Evolutionary conservation across 2,329 filamentous ascomycete species (phyloP), one percentile per base, ranked within the genome.

Genomic region (Aphanoascus verrucosus): DNA sequence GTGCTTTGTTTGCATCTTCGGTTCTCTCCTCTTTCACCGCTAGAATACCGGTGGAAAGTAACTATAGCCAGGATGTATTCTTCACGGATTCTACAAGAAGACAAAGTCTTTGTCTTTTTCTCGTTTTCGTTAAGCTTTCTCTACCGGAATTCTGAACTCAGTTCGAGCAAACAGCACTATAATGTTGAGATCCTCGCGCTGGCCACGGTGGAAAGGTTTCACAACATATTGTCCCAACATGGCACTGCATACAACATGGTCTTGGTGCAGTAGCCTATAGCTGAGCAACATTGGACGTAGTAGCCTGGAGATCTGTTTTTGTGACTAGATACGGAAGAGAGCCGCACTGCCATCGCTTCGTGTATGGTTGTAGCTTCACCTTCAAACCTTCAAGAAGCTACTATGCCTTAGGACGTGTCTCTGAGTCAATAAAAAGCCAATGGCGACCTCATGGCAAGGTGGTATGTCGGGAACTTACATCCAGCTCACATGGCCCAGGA

Each of bases 31-130:
- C 20, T 44, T 35, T 42, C 48, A 50, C 48, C 48, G 48, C 38
- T 43, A 42, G 12, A 35, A 37, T 34, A 34, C 5, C 34, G 28
- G n/a, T 9, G 19, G 23, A 28, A 28, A 3, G 7, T 28, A 34
- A 38, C 45, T 50, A 34, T 50, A 32, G 37, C 48, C 48, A 50
- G 48, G 23, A 28, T 28, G 3, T n/a, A 50, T 6, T 41, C 15
- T 50, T 14, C 38, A 34, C n/a, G 17, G 42, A 20, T 43, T 11
- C 35, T 8, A 43, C 48, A 43, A 31, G 48, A 55, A 43, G 52
- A 56, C 41, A 51, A 48, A 49, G 12, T 37, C 8, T 9, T 54
- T 43, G 46, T 49, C 47, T 48, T 44, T 55, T 41, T 50, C 37
- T 52, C 20, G 35, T 49, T 5, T 20, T 43, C n/a, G 8, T 43